Conservation (phyloP, 2,329 filamentous ascomycete species). For the Pseudopyricularia javanii region DNA sequence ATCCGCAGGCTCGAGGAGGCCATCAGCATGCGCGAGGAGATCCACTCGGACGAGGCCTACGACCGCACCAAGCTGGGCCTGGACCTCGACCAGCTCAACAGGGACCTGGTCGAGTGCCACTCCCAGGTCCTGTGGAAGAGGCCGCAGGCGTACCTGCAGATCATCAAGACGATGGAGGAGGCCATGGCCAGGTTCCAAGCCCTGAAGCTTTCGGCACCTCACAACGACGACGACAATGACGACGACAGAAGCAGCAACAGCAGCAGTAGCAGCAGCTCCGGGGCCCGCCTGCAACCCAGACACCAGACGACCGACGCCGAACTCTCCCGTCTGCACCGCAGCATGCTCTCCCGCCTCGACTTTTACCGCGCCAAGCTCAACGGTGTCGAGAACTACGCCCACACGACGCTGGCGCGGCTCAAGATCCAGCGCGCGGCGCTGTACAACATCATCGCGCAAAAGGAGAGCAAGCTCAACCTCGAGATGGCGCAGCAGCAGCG, state of each 20-base stretch:
- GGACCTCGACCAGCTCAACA: slow-evolving; percentile 47
- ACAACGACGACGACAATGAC: neutral
- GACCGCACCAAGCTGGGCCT: slow-evolving; percentile 35
- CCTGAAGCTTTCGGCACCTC: slow-evolving; percentile 2
- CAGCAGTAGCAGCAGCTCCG: neutral
- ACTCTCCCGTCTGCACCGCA: slow-evolving; percentile 34
- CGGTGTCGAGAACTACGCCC: slow-evolving; percentile 50
- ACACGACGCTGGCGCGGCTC: slow-evolving; percentile 47
- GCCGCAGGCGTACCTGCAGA: slow-evolving; percentile 40
- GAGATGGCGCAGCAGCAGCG: slow-evolving; percentile 50
- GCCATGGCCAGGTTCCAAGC: slow-evolving; percentile 9
- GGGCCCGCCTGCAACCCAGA: no score
- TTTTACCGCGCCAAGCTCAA: slow-evolving; percentile 50
- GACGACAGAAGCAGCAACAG: neutral
- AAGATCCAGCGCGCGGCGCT: slow-evolving; percentile 50
- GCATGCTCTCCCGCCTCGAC: slow-evolving; percentile 39
- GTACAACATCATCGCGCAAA: slow-evolving; percentile 55
- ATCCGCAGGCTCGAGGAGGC: slow-evolving; percentile 48
- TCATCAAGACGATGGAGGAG: slow-evolving; percentile 7
- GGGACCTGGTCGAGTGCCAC: slow-evolving; percentile 52
- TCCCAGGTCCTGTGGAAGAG: slow-evolving; percentile 18
- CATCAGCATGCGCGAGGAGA: slow-evolving; percentile 47
- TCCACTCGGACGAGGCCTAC: slow-evolving; percentile 42
- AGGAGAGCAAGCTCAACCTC: slow-evolving; percentile 51
- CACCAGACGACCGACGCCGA: slow-evolving; percentile 8